These are phyloP conservation scores for Sergeia podlipaevii DNA, from an alignment of 208 protist species.

Conservation along the genomic window DNA sequence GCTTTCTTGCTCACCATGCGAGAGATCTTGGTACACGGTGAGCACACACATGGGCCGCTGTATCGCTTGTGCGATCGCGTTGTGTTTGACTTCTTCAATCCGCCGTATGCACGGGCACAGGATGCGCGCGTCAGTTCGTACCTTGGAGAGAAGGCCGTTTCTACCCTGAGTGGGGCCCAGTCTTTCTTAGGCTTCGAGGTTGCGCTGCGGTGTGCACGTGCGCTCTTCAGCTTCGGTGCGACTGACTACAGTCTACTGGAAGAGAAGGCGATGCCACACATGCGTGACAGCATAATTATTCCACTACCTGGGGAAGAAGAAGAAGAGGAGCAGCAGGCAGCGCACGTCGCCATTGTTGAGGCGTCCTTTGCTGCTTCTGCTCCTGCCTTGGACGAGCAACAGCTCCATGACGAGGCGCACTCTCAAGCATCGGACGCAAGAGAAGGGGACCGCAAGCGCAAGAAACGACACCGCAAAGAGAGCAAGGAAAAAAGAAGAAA, in stretches of 20 bases:
- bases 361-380: too few relatives aligned
- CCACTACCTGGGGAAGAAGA: constrained; percentile 21
- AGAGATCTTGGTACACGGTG: constrained; percentile 62
- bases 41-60: constrained; percentile 59
- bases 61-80: constrained; percentile 76
- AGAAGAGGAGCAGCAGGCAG: neutral
- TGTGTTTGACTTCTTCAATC: constrained; percentile 88
- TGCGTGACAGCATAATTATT: constrained; percentile 49
- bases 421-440: neutral
- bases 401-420: neutral
- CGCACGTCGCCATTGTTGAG: too few relatives aligned
- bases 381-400: neutral
- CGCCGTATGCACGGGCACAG: constrained; percentile 46
- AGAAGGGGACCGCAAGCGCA: constrained; percentile 7
- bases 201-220: constrained; percentile 69
- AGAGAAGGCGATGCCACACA: constrained; percentile 65
- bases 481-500: constrained; percentile 5
- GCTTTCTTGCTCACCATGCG: constrained; percentile 71
- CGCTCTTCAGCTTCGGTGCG: constrained; percentile 69
- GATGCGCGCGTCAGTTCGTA: constrained; percentile 26
- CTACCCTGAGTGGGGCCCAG: constrained; percentile 59
- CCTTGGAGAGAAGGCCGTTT: constrained; percentile 22
- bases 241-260: constrained; percentile 79
- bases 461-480: constrained; percentile 11
- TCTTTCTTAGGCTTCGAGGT: constrained; percentile 85